Evolutionary conservation across 225 moss, liverwort and hornwort species (phyloP), one percentile per base, ranked within the genome.

Genomic region (Sphagnum contortum): DNA sequence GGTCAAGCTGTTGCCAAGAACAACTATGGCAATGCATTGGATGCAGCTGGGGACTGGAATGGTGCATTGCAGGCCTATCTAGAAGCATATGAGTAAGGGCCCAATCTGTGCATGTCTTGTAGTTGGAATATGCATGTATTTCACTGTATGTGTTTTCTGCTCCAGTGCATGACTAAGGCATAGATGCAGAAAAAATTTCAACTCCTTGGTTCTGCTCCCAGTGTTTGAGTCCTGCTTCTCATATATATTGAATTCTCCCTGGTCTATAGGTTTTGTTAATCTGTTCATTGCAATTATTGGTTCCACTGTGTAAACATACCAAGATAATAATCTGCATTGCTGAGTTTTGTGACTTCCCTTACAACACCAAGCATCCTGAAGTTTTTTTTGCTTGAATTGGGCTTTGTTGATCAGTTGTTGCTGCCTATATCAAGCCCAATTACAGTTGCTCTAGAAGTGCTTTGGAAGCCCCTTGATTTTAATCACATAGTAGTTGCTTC

Each of bases 1-100:
- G 98, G 98, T 9, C 91, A 93, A 76, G 69, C 83, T 48, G 93
- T 93, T 59, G 82, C 93, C 55, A 79, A 91, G 74, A 84, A 91
- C 60, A 98, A 98, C 72, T 91, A 83, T 57, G 98, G 91, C 49
- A 98, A 93, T 71, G 73, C 82, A 44, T 74, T 93, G 72, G 98
- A 98, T 77, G 85, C 85, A 56, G 60, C 69, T 52, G 81, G 93
- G 59, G 80, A 82, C 67, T 73, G 77, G 66, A 72, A 66, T 59
- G 80, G 71, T 55, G 93, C 93, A 65, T 73, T 93, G 49, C 69
- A 89, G 64, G 91, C 91, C 10, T 98, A 86, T 74, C 69, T 74
- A 68, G 80, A 84, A 66, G 98, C 98, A 45, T 91, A 82, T 70
- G 87, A 85, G 98, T 93, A 78, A 82, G 83, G 29, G 66, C 70